phyloP scores from a whole-genome alignment of 371 early-diverging fungal species.

The Nematocida sp. region DNA sequence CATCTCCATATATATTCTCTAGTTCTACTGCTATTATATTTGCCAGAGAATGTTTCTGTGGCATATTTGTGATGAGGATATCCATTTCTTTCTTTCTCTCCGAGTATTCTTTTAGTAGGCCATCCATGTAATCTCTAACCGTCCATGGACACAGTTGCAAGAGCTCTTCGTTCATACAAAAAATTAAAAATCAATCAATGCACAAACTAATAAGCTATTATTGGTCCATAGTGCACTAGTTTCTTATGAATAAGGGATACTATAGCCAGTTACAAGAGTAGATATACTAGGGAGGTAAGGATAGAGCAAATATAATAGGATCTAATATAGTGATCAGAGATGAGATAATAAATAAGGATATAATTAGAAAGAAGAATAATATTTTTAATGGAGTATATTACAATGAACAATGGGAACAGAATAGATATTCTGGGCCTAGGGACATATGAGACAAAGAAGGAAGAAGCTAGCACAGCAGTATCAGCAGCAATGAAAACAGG shows the following conservation, averaged over 20 bases:
- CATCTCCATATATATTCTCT: background rate
- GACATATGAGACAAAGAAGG: constrained; percentile 51
- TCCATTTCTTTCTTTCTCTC: constrained; percentile 18
- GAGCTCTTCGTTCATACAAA: constrained; percentile 40
- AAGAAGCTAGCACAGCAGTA: constrained; percentile 66
- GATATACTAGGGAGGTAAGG: background rate
- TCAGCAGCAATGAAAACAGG: constrained; percentile 66
- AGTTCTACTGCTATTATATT: constrained; percentile 27
- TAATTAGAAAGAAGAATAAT: background rate
- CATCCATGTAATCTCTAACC: background rate
- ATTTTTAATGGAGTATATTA: constrained; percentile 36
- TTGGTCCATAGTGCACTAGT: background rate
- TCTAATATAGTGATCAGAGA: background rate
- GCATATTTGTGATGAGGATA: constrained; percentile 38
- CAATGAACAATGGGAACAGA: constrained; percentile 51
- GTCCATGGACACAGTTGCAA: constrained; percentile 6
- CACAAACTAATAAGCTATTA: background rate
- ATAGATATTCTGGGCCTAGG: constrained; percentile 62
- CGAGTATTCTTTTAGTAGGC: background rate
- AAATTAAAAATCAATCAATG: background rate
- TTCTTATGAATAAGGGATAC: background rate
- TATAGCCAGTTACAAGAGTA: background rate
- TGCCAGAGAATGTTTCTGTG: constrained; percentile 41
- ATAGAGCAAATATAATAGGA: background rate
- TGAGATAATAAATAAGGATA: too few species aligned